Conservation (phyloP, 2,329 filamentous ascomycete genomes). For the Paramyrothecium sp. region DNA sequence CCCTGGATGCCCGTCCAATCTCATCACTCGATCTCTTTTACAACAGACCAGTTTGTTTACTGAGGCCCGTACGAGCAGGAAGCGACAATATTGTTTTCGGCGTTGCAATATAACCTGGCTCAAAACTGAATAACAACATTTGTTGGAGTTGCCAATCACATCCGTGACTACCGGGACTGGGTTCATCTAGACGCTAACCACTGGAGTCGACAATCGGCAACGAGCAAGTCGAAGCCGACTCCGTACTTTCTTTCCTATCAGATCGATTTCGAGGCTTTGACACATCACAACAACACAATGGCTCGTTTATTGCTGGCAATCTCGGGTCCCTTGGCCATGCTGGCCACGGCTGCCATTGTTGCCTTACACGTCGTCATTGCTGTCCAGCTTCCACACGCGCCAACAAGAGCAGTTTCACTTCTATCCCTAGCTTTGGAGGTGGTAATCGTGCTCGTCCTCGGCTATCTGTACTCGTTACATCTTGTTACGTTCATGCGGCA, state of each 20-base stretch:
- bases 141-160: no score
- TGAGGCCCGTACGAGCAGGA: not conserved
- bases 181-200: not conserved
- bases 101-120: not conserved
- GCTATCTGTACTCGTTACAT: conserved; percentile 32
- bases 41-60: no score
- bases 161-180: no score
- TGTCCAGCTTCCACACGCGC: not conserved
- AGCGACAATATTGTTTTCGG: not conserved
- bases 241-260: not conserved
- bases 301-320: not conserved
- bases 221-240: not conserved
- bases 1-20: no score
- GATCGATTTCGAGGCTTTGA: no score
- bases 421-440: conserved; percentile 25
- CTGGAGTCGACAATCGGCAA: not conserved
- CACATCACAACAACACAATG: not conserved
- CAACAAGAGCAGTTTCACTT: conserved; percentile 12
- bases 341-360: conserved; percentile 4
- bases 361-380: not conserved
- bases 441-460: conserved; percentile 19
- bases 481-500: conserved; percentile 15
- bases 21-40: no score
- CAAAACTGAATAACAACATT: not conserved
- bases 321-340: not conserved